Conservation (phyloP, 805 yeast species). For the Allodekkera sacchari region DNA sequence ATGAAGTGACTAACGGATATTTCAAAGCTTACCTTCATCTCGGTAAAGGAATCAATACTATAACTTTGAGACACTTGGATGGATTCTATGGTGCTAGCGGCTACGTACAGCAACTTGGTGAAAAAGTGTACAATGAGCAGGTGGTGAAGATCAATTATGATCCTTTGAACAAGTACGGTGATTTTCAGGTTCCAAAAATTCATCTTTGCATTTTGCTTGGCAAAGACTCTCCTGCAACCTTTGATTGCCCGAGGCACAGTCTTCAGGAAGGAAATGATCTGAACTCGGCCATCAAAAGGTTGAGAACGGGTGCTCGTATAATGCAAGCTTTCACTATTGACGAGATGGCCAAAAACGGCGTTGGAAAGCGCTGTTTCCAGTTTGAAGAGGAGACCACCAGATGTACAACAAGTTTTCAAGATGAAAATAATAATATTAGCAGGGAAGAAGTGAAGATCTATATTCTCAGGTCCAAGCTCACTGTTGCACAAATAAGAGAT, state of each 20-base stretch:
- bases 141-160: conserved; percentile 32
- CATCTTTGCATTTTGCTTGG: conserved; percentile 74
- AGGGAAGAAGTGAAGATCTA: conserved; percentile 72
- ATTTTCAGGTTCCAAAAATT: conserved; percentile 54
- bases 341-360: conserved; percentile 72
- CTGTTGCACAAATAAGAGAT: conserved; percentile 65
- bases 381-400: conserved; percentile 57
- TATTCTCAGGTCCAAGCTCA: conserved; percentile 55
- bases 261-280: conserved; percentile 54
- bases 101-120: conserved; percentile 9
- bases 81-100: conserved; percentile 28
- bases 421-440: conserved; percentile 20
- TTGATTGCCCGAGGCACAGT: conserved; percentile 58
- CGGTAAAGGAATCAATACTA: conserved; percentile 51
- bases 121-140: conserved; percentile 11
- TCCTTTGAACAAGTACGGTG: conserved; percentile 38
- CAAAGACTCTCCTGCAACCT: conserved; percentile 60
- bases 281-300: conserved; percentile 61
- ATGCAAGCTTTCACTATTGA: conserved; percentile 91
- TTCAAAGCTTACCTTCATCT: conserved; percentile 69
- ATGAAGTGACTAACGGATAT: conserved; percentile 58
- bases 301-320: conserved; percentile 75
- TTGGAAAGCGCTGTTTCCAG: conserved; percentile 71
- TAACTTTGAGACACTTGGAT: conserved; percentile 41
- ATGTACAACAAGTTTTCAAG: conserved; percentile 45